Percentiles rank a stretch among this genome's conserved stretches.
phyloP scores from a whole-genome alignment of 352 stramenopile genomes.

The Pythium chondricola region DNA sequence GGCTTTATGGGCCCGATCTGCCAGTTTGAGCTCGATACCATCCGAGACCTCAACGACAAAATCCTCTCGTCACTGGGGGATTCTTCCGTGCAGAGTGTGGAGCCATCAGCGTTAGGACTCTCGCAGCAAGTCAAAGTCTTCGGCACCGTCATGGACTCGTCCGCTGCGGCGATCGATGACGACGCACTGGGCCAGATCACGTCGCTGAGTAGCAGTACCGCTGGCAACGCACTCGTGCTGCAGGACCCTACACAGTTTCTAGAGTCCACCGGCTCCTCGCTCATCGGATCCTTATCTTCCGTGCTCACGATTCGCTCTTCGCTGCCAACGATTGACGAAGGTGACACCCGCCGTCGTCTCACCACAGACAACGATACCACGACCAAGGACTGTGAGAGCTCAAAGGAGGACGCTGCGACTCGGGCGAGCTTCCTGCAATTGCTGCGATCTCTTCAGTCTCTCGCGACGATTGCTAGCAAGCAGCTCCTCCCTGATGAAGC shows the following conservation, averaged over 20 bases:
- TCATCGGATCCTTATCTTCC: conserved; percentile 40
- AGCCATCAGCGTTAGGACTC: conserved; percentile 40
- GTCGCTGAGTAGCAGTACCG: conserved; percentile 31
- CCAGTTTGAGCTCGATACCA: conserved; percentile 22
- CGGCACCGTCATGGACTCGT: conserved; percentile 32
- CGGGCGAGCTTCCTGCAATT: conserved; percentile 25
- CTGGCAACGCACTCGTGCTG: conserved; percentile 37
- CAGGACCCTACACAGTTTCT: conserved; percentile 33
- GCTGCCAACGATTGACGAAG: neutral
- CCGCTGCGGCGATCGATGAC: conserved; percentile 27
- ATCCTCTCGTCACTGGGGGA: conserved; percentile 39
- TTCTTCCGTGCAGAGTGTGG: conserved; percentile 16
- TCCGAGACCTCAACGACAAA: conserved; percentile 31
- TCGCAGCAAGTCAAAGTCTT: conserved; percentile 47
- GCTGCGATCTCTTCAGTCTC: conserved; percentile 39
- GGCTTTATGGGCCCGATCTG: conserved; percentile 43
- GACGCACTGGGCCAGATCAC: conserved; percentile 31
- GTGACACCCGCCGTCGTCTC: neutral
- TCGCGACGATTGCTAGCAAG: conserved; percentile 46
- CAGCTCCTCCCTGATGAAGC: conserved; percentile 37
- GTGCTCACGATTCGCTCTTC: conserved; percentile 23
- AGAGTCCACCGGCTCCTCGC: conserved; percentile 26
- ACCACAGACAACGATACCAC: no score
- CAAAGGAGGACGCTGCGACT: conserved; percentile 14
- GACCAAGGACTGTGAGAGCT: no score